A percentile compares a stretch with the other conserved stretches of the same genome.
These are phyloP conservation scores for Crithidia thermophila DNA, from an alignment of 208 protist species.

Conservation along the genomic window DNA sequence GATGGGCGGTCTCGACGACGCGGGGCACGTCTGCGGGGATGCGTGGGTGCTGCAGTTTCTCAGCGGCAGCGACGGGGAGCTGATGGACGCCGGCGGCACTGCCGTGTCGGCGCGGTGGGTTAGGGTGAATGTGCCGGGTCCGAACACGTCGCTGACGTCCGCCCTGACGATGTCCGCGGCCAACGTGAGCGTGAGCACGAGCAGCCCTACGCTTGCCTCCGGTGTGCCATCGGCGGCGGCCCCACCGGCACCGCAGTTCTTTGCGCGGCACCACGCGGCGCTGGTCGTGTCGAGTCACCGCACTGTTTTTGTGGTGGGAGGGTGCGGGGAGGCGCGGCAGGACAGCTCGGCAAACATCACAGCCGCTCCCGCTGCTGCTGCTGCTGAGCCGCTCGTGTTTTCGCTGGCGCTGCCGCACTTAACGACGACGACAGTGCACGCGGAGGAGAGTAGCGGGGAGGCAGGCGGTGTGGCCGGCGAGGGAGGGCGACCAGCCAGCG, in stretches of 20 bases:
- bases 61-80: constrained; percentile 18
- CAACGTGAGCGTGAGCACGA: background rate
- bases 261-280: constrained; percentile 45
- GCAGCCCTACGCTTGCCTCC: background rate
- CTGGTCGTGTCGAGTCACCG: constrained; percentile 37
- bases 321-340: too few species aligned
- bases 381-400: constrained; percentile 12
- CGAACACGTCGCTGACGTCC: too few species aligned
- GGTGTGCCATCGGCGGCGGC: background rate
- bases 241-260: background rate
- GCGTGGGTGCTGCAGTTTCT: constrained; percentile 69
- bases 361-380: background rate
- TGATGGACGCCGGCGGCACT: constrained; percentile 19
- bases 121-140: constrained; percentile 12
- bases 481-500: background rate
- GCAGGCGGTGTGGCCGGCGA: background rate
- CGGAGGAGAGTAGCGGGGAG: background rate
- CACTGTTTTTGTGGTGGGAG: constrained; percentile 63
- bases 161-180: too few species aligned
- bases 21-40: constrained; percentile 52
- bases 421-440: constrained; percentile 10
- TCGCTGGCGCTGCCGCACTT: constrained; percentile 21
- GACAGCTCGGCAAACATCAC: too few species aligned
- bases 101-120: constrained; percentile 29
- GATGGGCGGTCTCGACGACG: constrained; percentile 66